Conservation (phyloP, 352 stramenopile genomes). For the Phytophthora lateralis region DNA sequence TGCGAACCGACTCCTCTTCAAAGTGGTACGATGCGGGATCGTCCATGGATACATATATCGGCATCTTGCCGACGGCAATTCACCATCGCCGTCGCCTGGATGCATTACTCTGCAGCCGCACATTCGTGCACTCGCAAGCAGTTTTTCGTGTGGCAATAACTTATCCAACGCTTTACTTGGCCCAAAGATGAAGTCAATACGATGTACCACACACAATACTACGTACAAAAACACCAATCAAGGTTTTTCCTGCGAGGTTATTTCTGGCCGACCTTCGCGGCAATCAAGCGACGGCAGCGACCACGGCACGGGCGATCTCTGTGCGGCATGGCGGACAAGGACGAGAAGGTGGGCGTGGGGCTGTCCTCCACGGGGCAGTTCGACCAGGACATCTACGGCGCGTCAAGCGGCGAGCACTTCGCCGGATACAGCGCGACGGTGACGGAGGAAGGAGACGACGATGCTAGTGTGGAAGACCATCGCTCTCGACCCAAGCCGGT, state of each 20-base stretch:
- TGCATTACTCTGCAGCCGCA: no score
- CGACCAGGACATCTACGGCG: constrained; percentile 79
- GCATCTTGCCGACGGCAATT: neutral
- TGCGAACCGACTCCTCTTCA: neutral
- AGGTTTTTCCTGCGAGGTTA: constrained; percentile 12
- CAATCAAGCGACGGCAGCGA: constrained; percentile 14
- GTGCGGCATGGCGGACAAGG: constrained; percentile 42
- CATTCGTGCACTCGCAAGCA: no score
- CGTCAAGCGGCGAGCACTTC: constrained; percentile 47
- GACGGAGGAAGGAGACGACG: constrained; percentile 61
- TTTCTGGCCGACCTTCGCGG: constrained; percentile 1
- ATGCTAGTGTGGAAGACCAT: constrained; percentile 43
- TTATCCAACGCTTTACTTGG: no score
- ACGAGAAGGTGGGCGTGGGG: constrained; percentile 51
- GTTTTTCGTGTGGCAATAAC: no score
- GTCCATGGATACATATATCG: no score
- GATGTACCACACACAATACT: neutral
- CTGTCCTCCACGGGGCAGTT: constrained; percentile 73
- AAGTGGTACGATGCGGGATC: neutral
- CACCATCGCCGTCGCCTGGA: neutral
- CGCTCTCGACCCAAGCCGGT: constrained; percentile 15
- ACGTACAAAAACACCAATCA: neutral
- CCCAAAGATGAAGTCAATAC: neutral
- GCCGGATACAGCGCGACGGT: constrained; percentile 65
- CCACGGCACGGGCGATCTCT: constrained; percentile 6